Evolutionary conservation across 768 basidiomycete species (phyloP), one percentile per base, ranked within the genome.

Genomic region (Gautieria morchelliformis): DNA sequence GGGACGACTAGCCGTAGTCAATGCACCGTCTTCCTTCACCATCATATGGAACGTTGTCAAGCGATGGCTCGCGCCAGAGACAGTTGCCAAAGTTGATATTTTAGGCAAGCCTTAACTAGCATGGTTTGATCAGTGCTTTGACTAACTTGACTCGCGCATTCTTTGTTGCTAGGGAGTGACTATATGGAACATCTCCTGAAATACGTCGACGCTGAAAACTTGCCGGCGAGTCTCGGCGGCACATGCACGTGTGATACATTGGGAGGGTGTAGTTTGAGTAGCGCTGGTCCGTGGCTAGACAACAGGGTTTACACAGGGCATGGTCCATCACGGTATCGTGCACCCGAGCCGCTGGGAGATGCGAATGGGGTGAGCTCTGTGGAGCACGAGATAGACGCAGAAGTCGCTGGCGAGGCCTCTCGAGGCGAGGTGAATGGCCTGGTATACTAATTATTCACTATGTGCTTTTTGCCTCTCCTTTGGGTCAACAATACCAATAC

Each of bases 11-110:
- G 78, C 76, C 6, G 79, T 89, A 59, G 73, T 88, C 53, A 89
- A 89, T 59, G 85, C 87, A 1, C 87, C 87, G 2, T 72, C 80
- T 4, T 81, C 83, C 4, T 89, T 89, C 68, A 79, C 87, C 1
- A 75, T 78, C 27, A 87, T 89, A 58, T 89, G 87, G 87, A 70
- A 72, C 45, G 68, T 79, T 52, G 75, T 89, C 27, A 84, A 79
- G 64, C 83, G 79, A 3, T 88, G 87, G 87, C 70, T 89, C 53
- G 75, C 85, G 14, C 83, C 83, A 64, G 86, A 86, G 65, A 88
- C 87, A 0, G 76, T 72, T 1, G 79, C 76, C 37, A 89, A 89
- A 66, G 74, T 89, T 50, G 76, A 81, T 53, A 77, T 90, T 17
- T 68, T 87, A 20, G 54, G 54, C 41, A 37, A 52, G 37, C 32